Evolutionary conservation across 139 green algal species (phyloP).

Genomic region (Dunaliella primolecta): DNA sequence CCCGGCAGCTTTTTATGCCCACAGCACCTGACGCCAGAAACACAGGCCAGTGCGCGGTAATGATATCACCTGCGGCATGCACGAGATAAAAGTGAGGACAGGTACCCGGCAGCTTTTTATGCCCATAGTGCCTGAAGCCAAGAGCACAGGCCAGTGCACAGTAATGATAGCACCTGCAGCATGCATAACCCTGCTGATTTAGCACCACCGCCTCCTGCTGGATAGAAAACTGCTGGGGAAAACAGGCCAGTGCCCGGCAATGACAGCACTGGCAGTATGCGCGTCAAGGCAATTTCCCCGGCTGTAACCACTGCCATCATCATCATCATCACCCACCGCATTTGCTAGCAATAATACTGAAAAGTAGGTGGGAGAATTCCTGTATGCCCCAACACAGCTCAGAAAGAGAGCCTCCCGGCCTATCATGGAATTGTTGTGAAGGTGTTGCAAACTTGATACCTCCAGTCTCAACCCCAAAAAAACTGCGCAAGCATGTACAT

Average conservation of each 20-base stretch:
- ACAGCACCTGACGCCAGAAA: not conserved
- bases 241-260: not conserved
- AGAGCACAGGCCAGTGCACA: not conserved
- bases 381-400: too few relatives aligned
- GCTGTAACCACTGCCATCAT: too few relatives aligned
- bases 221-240: not conserved
- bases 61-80: constrained; percentile 4
- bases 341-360: too few relatives aligned
- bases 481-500: too few relatives aligned
- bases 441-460: too few relatives aligned
- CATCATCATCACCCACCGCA: too few relatives aligned
- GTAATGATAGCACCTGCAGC: constrained; percentile 6
- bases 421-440: too few relatives aligned
- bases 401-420: too few relatives aligned
- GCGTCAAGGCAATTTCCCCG: too few relatives aligned
- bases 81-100: constrained; percentile 13
- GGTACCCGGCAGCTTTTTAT: constrained; percentile 19
- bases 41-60: not conserved
- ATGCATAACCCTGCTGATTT: constrained; percentile 21
- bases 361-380: too few relatives aligned
- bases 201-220: not conserved
- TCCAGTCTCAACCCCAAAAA: too few relatives aligned
- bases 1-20: constrained; percentile 22
- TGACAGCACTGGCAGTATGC: not conserved
- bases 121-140: constrained; percentile 5